Evolutionary conservation across 75 land plant species (phyloP).

Genomic region (Adiantum capillusveneris): DNA sequence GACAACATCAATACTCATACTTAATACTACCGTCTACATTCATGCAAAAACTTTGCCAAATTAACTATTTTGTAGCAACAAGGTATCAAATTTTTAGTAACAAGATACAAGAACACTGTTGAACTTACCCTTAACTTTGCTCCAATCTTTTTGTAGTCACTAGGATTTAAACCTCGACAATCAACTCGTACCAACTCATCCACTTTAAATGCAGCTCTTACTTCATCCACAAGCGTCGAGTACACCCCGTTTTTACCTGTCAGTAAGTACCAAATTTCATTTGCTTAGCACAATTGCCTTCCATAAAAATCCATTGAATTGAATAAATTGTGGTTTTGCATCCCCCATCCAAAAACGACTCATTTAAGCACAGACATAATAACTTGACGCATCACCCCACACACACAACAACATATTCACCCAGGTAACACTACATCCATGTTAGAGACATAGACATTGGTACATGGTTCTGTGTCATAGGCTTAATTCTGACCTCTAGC

Average conservation of each 20-base stretch:
- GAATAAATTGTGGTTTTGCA: too few relatives aligned
- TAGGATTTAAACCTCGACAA: slow-evolving; percentile 69
- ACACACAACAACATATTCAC: too few relatives aligned
- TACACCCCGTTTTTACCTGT: slow-evolving; percentile 95
- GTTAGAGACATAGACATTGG: too few relatives aligned
- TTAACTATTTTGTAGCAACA: not conserved
- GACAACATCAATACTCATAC: not conserved
- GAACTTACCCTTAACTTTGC: slow-evolving; percentile 72
- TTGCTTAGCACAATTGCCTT: not conserved
- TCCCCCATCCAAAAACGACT: too few relatives aligned
- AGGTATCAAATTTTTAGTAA: not conserved
- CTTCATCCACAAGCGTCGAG: slow-evolving; percentile 42
- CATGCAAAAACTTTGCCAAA: too few relatives aligned
- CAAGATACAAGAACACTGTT: not conserved
- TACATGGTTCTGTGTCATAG: too few relatives aligned
- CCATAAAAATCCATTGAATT: too few relatives aligned
- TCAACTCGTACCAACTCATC: slow-evolving; percentile 81
- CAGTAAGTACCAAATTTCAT: not conserved
- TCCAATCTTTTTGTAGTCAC: slow-evolving; percentile 79
- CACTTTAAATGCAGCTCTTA: slow-evolving; percentile 74
- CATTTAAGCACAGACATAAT: too few relatives aligned
- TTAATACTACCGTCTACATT: not conserved
- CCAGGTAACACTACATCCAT: too few relatives aligned
- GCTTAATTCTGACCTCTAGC: too few relatives aligned
- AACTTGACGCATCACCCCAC: too few relatives aligned